Evolutionary conservation across 2,329 filamentous ascomycete species (phyloP), one percentile per base, ranked within the genome.

Genomic region (Ceratocystis cacaofunesta): DNA sequence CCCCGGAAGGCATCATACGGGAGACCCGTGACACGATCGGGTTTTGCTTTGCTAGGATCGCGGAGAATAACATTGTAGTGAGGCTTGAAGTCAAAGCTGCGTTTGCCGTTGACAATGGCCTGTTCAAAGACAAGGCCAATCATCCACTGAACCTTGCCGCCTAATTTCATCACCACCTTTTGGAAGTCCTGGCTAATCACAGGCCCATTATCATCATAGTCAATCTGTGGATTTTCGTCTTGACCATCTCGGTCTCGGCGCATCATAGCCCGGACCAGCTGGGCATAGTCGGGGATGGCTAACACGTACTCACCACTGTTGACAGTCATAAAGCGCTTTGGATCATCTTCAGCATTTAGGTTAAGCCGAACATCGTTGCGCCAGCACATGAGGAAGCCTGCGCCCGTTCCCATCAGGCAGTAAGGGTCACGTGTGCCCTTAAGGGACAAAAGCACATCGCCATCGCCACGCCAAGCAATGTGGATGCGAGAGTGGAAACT

Each of bases 321-420:
- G 3, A 99, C 91, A 0, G 88, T 91, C 87, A 99, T 95, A 75
- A 99, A 95, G 67, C 89, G 87, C 72, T 89, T 89, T 0, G 94
- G 92, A 71, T 99, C 89, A 70, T 95, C 85, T 63, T 90, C 87
- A 63, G 86, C 85, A 66, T 92, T 88, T 63, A 99, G 85, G 68
- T 87, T 88, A 85, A 90, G 95, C 68, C 84, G 85, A 46, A 99
- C 92, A 73, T 96, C 89, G 71, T 91, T 95, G 63, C 94, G 87
- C 92, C 92, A 99, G 74, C 95, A 97, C 91, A 99, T 96, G 55
- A 97, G 83, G 72, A 99, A 95, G 3, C 94, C 94, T 43, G 92
- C 92, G 48, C 94, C 94, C 70, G 92, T 87, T 7, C 92, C 92
- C 48, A 91, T 96, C 57, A 99, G 86, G 67, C 89, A 83, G 73